phyloP scores from a whole-genome alignment of 805 yeast species.

The Zygotorulaspora florentina region DNA sequence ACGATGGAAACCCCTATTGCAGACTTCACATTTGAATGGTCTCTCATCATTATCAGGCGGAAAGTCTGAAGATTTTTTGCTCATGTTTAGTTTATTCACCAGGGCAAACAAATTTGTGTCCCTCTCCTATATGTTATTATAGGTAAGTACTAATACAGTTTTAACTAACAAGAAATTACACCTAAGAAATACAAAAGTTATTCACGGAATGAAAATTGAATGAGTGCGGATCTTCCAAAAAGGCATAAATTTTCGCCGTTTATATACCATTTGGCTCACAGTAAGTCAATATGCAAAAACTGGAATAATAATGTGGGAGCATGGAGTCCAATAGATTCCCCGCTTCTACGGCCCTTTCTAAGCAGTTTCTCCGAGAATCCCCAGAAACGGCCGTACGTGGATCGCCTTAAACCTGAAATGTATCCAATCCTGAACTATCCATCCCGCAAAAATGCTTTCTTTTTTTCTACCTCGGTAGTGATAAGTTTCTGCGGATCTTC shows the following conservation, averaged over 20 bases:
- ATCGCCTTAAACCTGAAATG: too few species aligned
- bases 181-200: not conserved
- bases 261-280: not conserved
- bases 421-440: not conserved
- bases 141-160: not conserved
- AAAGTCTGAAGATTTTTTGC: conserved; percentile 5
- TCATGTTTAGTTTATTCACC: conserved; percentile 2
- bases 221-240: not conserved
- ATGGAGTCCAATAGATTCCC: not conserved
- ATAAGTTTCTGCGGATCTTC: not conserved
- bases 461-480: not conserved
- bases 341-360: not conserved
- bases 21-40: conserved; percentile 80
- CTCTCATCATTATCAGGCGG: conserved; percentile 37
- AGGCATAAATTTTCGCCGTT: not conserved
- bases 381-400: not conserved
- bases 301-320: not conserved
- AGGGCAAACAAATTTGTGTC: too few species aligned
- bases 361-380: not conserved
- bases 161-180: not conserved
- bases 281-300: not conserved
- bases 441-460: not conserved
- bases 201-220: not conserved
- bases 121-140: too few species aligned
- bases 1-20: conserved; percentile 82